A percentile compares a stretch with the other conserved stretches of the same genome.
These are phyloP conservation scores for Moniliophthora roreri DNA, from an alignment of 1,284 basidiomycete genomes.

Conservation along the genomic window DNA sequence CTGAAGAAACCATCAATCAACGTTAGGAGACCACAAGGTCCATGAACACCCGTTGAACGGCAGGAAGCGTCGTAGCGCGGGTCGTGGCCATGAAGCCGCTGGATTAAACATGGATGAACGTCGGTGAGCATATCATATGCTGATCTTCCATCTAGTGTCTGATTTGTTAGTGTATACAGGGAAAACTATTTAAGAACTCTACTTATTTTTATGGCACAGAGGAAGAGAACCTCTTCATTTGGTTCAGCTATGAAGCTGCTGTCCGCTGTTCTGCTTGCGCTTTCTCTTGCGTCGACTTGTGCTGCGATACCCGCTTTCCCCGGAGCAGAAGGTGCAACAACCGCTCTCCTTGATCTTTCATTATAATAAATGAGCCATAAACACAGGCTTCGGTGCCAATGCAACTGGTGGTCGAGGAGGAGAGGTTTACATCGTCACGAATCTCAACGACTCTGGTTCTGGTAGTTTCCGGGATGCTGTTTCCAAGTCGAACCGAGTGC, in stretches of 20 bases:
- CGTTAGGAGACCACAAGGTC: too few relatives aligned
- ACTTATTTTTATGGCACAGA: too few relatives aligned
- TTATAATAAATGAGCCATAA: neutral
- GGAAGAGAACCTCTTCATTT: too few relatives aligned
- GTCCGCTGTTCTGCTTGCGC: constrained; percentile 4
- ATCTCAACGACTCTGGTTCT: constrained; percentile 31
- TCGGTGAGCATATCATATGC: neutral
- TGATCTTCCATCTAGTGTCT: too few relatives aligned
- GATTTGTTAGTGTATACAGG: too few relatives aligned
- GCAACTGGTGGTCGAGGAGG: constrained; percentile 33
- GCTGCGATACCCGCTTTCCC: constrained; percentile 30
- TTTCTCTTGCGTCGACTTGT: constrained; percentile 16
- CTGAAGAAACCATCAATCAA: too few relatives aligned
- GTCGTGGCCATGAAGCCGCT: neutral
- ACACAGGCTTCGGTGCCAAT: constrained; percentile 32
- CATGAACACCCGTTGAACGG: too few relatives aligned
- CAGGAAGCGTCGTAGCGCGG: too few relatives aligned
- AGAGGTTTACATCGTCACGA: constrained; percentile 33
- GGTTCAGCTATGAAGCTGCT: neutral
- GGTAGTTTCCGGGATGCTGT: constrained; percentile 37
- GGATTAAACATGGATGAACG: constrained; percentile 2
- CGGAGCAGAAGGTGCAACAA: constrained; percentile 27
- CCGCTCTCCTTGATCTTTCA: neutral
- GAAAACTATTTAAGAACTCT: too few relatives aligned
- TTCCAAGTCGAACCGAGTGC: constrained; percentile 28